A percentile compares a stretch with the other conserved stretches of the same genome.
Evolutionary conservation across 768 basidiomycete genomes (phyloP).

Genomic region (Mycena pura): DNA sequence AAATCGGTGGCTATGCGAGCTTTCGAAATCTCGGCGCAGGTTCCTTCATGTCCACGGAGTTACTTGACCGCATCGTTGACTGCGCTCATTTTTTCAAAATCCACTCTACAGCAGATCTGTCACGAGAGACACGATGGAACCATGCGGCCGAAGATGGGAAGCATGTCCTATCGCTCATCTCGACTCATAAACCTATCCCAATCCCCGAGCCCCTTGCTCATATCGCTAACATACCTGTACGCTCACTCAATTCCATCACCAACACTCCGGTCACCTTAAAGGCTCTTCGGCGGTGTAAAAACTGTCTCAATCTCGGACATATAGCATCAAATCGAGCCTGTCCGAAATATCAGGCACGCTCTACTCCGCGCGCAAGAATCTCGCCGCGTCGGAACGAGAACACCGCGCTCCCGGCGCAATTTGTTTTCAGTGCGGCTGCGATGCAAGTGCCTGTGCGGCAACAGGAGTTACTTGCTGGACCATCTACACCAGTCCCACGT

Average conservation of each 20-base stretch:
- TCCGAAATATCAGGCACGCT: too few relatives aligned
- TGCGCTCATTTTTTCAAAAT: background rate
- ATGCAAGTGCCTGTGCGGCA: too few relatives aligned
- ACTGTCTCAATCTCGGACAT: too few relatives aligned
- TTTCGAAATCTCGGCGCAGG: background rate
- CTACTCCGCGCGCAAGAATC: too few relatives aligned
- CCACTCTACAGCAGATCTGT: background rate
- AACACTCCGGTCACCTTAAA: too few relatives aligned
- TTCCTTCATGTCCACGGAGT: background rate
- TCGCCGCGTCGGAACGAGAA: too few relatives aligned
- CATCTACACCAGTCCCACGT: too few relatives aligned
- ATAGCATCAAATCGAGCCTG: too few relatives aligned
- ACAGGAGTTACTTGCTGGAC: too few relatives aligned
- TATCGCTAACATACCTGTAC: background rate
- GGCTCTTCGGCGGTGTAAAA: too few relatives aligned
- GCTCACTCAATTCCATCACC: background rate
- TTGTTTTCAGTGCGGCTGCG: too few relatives aligned
- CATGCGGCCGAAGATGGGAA: background rate
- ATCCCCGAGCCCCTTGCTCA: background rate
- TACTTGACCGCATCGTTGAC: background rate
- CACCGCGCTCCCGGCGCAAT: too few relatives aligned
- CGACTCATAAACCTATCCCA: background rate
- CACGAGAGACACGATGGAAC: background rate
- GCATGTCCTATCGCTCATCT: background rate
- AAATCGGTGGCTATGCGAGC: background rate